Percentiles rank a stretch among this genome's conserved stretches.
phyloP scores from a whole-genome alignment of 805 yeast species.

The Candida palmyrensis region DNA sequence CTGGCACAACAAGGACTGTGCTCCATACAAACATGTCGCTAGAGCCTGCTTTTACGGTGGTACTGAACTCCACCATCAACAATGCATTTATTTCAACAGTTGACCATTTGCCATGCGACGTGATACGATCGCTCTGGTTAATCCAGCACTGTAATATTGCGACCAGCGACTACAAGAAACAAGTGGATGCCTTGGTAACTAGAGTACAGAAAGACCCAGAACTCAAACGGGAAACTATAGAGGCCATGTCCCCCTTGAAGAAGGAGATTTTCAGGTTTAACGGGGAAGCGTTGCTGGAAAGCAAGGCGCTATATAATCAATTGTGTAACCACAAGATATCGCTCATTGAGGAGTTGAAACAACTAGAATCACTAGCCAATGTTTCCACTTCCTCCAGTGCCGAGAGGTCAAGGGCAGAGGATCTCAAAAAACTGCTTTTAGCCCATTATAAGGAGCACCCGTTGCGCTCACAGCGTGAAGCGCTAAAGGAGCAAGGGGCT shows the following conservation, averaged over 20 bases:
- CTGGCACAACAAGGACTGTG: too few relatives aligned
- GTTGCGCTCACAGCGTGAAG: constrained; percentile 33
- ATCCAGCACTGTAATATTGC: constrained; percentile 32
- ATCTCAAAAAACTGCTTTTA: constrained; percentile 24
- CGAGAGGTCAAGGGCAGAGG: constrained; percentile 8
- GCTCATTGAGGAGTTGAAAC: constrained; percentile 21
- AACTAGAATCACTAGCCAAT: constrained; percentile 14
- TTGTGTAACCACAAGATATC: constrained; percentile 22
- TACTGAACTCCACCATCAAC: constrained; percentile 11
- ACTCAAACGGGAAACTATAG: constrained; percentile 1
- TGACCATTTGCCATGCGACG: constrained; percentile 41
- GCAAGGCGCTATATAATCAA: constrained; percentile 24
- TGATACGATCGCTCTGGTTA: constrained; percentile 39
- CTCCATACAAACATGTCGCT: too few relatives aligned
- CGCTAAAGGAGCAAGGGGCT: constrained; percentile 25
- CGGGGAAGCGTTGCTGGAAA: constrained; percentile 22
- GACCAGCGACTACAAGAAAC: constrained; percentile 16
- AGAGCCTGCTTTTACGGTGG: too few relatives aligned
- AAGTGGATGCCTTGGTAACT: constrained; percentile 13
- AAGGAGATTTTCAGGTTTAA: constrained; percentile 7
- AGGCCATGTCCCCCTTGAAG: constrained; percentile 7
- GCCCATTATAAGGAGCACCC: constrained; percentile 32
- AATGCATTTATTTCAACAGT: constrained; percentile 37
- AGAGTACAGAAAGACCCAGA: constrained; percentile 6
- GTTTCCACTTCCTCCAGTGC: constrained; percentile 1